These are phyloP conservation scores for Pseudocercospora vitis DNA, from an alignment of 2,329 filamentous ascomycete species.

Conservation along the genomic window DNA sequence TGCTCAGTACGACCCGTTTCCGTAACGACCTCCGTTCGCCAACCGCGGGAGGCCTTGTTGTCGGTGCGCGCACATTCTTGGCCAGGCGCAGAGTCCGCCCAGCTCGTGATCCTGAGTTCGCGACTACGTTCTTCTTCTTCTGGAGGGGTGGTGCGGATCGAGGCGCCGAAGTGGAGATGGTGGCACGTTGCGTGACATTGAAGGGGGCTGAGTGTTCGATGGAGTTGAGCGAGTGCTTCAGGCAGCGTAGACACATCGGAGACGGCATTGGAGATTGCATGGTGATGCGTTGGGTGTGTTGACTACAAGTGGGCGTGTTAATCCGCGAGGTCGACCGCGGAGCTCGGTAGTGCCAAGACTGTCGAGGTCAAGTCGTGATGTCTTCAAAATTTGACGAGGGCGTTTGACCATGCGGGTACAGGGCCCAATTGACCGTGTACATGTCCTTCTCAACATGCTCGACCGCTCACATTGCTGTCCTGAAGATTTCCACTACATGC, in stretches of 20 bases:
- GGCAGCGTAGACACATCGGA: slow-evolving; percentile 31
- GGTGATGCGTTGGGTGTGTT: too few relatives aligned
- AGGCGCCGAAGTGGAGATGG: slow-evolving; percentile 38
- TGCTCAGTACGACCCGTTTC: slow-evolving; percentile 88
- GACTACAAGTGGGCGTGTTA: too few relatives aligned
- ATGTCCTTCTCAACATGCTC: too few relatives aligned
- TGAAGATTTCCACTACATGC: too few relatives aligned
- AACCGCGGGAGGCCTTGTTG: slow-evolving; percentile 41
- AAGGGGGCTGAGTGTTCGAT: slow-evolving; percentile 12
- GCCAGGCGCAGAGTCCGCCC: slow-evolving; percentile 33
- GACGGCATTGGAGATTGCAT: slow-evolving; percentile 28
- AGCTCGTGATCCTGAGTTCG: slow-evolving; percentile 22
- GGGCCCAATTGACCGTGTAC: too few relatives aligned
- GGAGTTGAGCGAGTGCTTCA: slow-evolving; percentile 26
- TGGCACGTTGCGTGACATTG: slow-evolving; percentile 26
- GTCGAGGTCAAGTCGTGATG: too few relatives aligned
- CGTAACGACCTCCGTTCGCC: slow-evolving; percentile 86
- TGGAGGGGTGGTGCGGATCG: slow-evolving; percentile 29
- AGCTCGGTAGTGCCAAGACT: too few relatives aligned
- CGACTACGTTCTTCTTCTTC: slow-evolving; percentile 32
- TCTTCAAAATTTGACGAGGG: too few relatives aligned
- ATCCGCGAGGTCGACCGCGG: too few relatives aligned
- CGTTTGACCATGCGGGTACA: too few relatives aligned
- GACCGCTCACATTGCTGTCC: too few relatives aligned
- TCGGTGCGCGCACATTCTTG: slow-evolving; percentile 34